Conservation (phyloP, 768 basidiomycete genomes). For the Daedaleopsis sinensis region DNA sequence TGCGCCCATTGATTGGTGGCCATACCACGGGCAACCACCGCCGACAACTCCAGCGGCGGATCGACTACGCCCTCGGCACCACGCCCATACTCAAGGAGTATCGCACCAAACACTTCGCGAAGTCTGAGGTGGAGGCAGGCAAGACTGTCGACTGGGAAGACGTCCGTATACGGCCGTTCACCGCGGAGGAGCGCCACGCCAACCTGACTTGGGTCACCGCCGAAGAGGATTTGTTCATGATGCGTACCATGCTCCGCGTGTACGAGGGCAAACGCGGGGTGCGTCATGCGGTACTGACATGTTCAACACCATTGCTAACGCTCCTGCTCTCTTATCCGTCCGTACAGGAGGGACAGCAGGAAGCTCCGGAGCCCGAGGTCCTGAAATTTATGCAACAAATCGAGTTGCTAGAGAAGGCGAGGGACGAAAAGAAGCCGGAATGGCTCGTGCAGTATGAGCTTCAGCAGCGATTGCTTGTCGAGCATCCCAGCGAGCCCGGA, state of each 20-base stretch:
- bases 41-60: slow-evolving; percentile 3
- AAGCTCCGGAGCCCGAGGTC: background rate
- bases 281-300: background rate
- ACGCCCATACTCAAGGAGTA: background rate
- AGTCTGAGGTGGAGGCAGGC: background rate
- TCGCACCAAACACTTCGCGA: slow-evolving; percentile 3
- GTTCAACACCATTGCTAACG: background rate
- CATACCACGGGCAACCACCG: background rate
- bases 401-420: background rate
- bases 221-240: slow-evolving; percentile 9
- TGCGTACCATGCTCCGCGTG: slow-evolving; percentile 5
- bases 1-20: background rate
- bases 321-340: background rate
- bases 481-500: background rate
- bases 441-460: slow-evolving; percentile 14
- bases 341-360: background rate
- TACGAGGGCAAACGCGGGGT: slow-evolving; percentile 10
- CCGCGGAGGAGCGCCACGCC: slow-evolving; percentile 5
- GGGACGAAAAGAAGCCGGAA: slow-evolving; percentile 9
- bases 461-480: slow-evolving; percentile 8
- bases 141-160: slow-evolving; percentile 14
- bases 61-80: background rate
- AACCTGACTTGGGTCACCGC: slow-evolving; percentile 4
- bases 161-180: slow-evolving; percentile 16
- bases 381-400: slow-evolving; percentile 12